Evolutionary conservation across 108 stramenopile genomes (phyloP).

Genomic region (Thalassiosira profunda): DNA sequence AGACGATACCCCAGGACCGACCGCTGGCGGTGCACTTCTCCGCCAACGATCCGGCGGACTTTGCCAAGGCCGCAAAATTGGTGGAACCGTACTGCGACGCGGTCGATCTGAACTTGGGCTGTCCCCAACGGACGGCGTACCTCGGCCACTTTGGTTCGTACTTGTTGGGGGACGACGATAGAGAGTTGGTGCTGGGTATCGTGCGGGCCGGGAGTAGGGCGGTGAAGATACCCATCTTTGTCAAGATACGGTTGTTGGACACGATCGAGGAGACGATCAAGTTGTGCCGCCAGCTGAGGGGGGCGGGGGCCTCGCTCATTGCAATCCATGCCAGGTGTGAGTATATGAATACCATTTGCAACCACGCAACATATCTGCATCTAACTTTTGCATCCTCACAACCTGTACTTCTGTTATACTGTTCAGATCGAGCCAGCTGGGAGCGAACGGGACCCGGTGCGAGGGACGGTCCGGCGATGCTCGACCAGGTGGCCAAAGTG

Average conservation of each 20-base stretch:
- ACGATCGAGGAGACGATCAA: slow-evolving; percentile 82
- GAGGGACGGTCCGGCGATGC: slow-evolving; percentile 89
- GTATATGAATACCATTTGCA: no score
- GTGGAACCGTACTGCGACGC: slow-evolving; percentile 83
- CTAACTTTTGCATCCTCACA: background rate
- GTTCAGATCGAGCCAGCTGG: slow-evolving; percentile 73
- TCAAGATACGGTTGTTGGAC: slow-evolving; percentile 91
- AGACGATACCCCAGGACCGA: slow-evolving; percentile 84
- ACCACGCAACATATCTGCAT: no score
- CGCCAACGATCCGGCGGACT: slow-evolving; percentile 83
- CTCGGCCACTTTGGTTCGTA: slow-evolving; percentile 94
- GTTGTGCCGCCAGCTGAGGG: slow-evolving; percentile 71
- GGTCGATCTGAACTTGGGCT: slow-evolving; percentile 94
- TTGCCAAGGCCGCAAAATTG: slow-evolving; percentile 64
- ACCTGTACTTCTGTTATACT: background rate
- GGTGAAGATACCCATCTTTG: slow-evolving; percentile 83
- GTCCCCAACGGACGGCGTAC: slow-evolving; percentile 95
- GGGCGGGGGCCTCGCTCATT: slow-evolving; percentile 90
- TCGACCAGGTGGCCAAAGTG: slow-evolving; percentile 80
- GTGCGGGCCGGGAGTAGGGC: slow-evolving; percentile 62
- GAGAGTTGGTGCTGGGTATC: slow-evolving; percentile 73
- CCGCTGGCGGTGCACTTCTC: slow-evolving; percentile 93
- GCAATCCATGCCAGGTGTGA: slow-evolving; percentile 89
- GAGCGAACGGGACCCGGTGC: slow-evolving; percentile 89
- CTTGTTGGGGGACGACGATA: slow-evolving; percentile 79